Evolutionary conservation across 768 basidiomycete species (phyloP).

Genomic region (Termitomyces heimii): DNA sequence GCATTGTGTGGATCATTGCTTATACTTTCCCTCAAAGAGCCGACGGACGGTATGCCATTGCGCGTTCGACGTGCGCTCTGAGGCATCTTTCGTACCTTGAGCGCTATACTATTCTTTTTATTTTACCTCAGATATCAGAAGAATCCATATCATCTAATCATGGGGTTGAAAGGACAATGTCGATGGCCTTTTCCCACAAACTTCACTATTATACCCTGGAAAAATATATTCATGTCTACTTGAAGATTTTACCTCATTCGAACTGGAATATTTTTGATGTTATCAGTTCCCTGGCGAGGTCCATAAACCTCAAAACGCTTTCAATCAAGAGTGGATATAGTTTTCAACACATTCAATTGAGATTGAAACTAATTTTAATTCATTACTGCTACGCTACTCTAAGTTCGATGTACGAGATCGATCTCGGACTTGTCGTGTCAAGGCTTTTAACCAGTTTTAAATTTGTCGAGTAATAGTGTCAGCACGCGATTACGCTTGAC

Average conservation of each 20-base stretch:
- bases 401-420: background rate
- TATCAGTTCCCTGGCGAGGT: too few species aligned
- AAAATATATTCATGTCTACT: background rate
- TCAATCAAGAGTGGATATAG: too few species aligned
- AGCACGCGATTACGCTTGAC: background rate
- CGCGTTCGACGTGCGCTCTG: constrained; percentile 6
- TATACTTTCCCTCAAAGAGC: background rate
- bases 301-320: too few species aligned
- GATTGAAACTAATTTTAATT: background rate
- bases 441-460: background rate
- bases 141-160: background rate
- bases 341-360: background rate
- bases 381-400: background rate
- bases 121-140: background rate
- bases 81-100: background rate
- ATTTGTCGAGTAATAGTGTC: constrained; percentile 3
- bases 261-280: too few species aligned
- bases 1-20: background rate
- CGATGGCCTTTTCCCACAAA: background rate
- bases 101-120: background rate
- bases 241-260: too few species aligned
- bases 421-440: background rate
- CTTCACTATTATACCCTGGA: background rate
- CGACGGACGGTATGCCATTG: constrained; percentile 13
- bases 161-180: background rate